Percentiles rank a stretch among this genome's conserved stretches.
Evolutionary conservation across 106 monocot genomes (phyloP).

Genomic region (Vanilla planifolia): DNA sequence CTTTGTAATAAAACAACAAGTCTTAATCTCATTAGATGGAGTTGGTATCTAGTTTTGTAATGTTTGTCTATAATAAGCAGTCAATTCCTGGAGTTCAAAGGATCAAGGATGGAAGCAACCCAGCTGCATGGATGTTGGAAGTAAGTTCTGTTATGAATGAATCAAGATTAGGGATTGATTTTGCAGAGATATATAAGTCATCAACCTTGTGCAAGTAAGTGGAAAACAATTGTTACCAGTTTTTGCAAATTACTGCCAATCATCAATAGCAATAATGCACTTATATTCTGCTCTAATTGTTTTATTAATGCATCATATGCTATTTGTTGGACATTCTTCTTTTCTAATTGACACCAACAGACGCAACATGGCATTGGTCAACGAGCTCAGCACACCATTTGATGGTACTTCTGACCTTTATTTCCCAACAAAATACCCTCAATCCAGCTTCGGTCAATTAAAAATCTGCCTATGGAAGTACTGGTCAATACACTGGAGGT

Average conservation of each 20-base stretch:
- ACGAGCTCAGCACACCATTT: slow-evolving; percentile 38
- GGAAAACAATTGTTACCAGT: background rate
- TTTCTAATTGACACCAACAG: slow-evolving; percentile 17
- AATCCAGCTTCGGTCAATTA: slow-evolving; percentile 25
- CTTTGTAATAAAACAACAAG: no score
- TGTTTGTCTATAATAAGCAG: no score
- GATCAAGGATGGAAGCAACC: slow-evolving; percentile 59
- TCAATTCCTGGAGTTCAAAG: slow-evolving; percentile 70
- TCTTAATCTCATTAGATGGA: no score
- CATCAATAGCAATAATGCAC: background rate
- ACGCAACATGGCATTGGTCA: slow-evolving; percentile 42
- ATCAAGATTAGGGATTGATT: slow-evolving; percentile 43
- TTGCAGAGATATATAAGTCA: slow-evolving; percentile 45
- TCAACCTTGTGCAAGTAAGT: slow-evolving; percentile 44
- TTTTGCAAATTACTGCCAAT: background rate
- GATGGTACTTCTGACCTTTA: slow-evolving; percentile 29
- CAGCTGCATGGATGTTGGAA: slow-evolving; percentile 81
- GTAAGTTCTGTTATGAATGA: slow-evolving; percentile 48
- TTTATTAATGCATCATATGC: background rate
- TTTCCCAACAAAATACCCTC: slow-evolving; percentile 36
- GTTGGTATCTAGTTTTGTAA: no score
- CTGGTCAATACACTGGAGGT: slow-evolving; percentile 55
- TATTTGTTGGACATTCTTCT: background rate
- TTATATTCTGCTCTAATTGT: no score
- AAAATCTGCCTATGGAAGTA: slow-evolving; percentile 62